These are phyloP conservation scores for Cronartium ribicola DNA, from an alignment of 1,284 basidiomycete species.

Conservation along the genomic window DNA sequence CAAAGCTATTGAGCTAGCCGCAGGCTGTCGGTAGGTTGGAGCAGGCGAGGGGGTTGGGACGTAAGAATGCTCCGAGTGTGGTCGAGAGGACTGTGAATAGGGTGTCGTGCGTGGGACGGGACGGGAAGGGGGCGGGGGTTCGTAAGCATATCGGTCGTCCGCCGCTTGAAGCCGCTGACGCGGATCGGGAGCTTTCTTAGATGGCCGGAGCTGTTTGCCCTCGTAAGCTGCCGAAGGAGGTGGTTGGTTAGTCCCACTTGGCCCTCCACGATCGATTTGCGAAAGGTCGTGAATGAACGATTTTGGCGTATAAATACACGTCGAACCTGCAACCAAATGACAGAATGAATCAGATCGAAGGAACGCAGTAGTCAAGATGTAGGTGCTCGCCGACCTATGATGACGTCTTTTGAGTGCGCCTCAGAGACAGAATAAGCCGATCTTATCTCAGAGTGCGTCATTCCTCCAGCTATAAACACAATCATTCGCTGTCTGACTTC, in stretches of 20 bases:
- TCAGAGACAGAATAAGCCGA: constrained; percentile 33
- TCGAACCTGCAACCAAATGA: constrained; percentile 12
- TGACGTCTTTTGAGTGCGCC: constrained; percentile 34
- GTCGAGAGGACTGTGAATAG: background rate
- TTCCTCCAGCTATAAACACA: constrained; percentile 88
- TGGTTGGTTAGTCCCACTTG: constrained; percentile 33
- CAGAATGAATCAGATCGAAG: background rate
- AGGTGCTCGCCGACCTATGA: constrained; percentile 21
- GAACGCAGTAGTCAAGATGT: background rate
- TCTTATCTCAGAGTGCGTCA: constrained; percentile 92
- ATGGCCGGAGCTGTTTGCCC: constrained; percentile 12
- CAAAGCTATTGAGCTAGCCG: background rate
- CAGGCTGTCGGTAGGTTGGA: background rate
- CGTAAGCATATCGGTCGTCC: constrained; percentile 26
- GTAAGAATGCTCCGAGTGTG: background rate
- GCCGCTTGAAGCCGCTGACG: constrained; percentile 23
- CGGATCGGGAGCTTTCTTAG: constrained; percentile 19
- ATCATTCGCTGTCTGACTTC: constrained; percentile 68
- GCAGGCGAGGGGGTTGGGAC: constrained; percentile 3
- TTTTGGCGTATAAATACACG: constrained; percentile 35
- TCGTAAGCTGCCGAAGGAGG: constrained; percentile 12
- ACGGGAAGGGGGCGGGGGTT: background rate
- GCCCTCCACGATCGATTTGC: constrained; percentile 22
- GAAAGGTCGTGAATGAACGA: constrained; percentile 28
- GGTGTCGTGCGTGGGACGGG: background rate